Percentiles rank a stretch among this genome's conserved stretches.
Conservation (phyloP, 371 early-diverging fungal species). For the Amoeboaphelidium protococcarum region DNA sequence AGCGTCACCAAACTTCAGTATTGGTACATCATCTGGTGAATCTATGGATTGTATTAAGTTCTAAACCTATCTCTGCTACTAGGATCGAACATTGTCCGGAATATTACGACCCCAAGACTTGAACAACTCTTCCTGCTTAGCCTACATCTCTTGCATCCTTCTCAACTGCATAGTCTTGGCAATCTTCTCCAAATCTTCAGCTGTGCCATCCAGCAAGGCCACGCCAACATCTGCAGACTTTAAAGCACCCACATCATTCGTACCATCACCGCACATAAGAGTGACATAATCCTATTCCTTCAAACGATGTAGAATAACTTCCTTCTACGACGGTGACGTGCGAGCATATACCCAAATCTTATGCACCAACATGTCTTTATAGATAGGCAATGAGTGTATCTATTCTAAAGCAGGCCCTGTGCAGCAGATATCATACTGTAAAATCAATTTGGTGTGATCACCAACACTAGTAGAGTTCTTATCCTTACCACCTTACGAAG, state of each 20-base stretch:
- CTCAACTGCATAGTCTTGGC: slow-evolving; percentile 38
- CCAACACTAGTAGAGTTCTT: too few species aligned
- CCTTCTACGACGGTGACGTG: slow-evolving; percentile 94
- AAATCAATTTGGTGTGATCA: too few species aligned
- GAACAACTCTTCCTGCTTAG: slow-evolving; percentile 59
- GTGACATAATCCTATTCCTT: slow-evolving; percentile 75
- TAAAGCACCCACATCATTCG: slow-evolving; percentile 99
- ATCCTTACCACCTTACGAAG: too few species aligned
- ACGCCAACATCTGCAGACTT: slow-evolving; percentile 98
- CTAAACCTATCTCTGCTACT: slow-evolving; percentile 8
- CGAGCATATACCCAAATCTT: slow-evolving; percentile 96
- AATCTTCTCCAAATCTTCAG: slow-evolving; percentile 70
- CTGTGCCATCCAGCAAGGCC: slow-evolving; percentile 85
- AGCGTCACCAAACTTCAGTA: slow-evolving; percentile 96
- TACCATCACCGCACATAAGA: slow-evolving; percentile 99
- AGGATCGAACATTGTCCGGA: slow-evolving; percentile 14
- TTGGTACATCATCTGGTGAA: slow-evolving; percentile 51
- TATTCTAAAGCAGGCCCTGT: slow-evolving; percentile 65
- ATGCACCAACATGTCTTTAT: too few species aligned
- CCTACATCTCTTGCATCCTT: slow-evolving; percentile 52
- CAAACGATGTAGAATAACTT: slow-evolving; percentile 68
- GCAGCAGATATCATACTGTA: slow-evolving; percentile 70
- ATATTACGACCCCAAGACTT: slow-evolving; percentile 19
- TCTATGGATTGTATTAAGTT: slow-evolving; percentile 55
- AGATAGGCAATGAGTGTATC: too few species aligned